Evolutionary conservation across 495 filamentous ascomycete genomes (phyloP), one percentile per base, ranked within the genome.

Genomic region (Penicillium alfredii): DNA sequence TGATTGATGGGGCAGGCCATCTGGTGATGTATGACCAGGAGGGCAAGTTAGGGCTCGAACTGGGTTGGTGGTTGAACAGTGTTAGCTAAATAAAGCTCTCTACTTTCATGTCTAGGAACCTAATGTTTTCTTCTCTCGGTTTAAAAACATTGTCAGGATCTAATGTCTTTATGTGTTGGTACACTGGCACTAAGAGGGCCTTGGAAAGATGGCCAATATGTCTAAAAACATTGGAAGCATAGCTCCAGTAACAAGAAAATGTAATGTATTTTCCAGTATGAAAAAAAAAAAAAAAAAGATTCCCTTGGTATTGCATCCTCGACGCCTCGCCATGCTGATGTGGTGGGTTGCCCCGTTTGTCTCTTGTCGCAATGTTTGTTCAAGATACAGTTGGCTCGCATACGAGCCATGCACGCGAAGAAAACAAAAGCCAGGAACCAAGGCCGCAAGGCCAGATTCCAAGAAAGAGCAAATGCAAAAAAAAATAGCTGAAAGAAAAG

Each of bases 281-380:
- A 34, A 30, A 30, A 31, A 37, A 27, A 16, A 31, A 43, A 43
- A 24, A 12, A 21, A 40, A 37, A 40, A 31, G 30, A 26, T 21
- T 22, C 40, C 35, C 30, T 20, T 43, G 39, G 33, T 45, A 41
- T 38, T 52, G 26, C 42, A 33, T 35, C 30, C 29, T 49, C 47
- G 55, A 60, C 56, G 56, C 59, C 62, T 50, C 59, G 52, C 54
- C 53, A 67, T 67, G 61, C 61, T 51, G 44, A 42, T 50, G 38
- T 51, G 41, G 37, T 46, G 29, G 30, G 43, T 49, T 26, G 40
- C 34, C 30, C 42, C 33, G n/a, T 27, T 16, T 33, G 38, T 30
- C 30, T 27, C 27, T 17, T 40, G 21, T 32, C 17, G 32, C 30
- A 40, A 40, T 33, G 14, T 14, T 9, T n/a, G 30, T 29, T 33